Conservation (phyloP, 495 filamentous ascomycete genomes). For the Penicillium canariense region DNA sequence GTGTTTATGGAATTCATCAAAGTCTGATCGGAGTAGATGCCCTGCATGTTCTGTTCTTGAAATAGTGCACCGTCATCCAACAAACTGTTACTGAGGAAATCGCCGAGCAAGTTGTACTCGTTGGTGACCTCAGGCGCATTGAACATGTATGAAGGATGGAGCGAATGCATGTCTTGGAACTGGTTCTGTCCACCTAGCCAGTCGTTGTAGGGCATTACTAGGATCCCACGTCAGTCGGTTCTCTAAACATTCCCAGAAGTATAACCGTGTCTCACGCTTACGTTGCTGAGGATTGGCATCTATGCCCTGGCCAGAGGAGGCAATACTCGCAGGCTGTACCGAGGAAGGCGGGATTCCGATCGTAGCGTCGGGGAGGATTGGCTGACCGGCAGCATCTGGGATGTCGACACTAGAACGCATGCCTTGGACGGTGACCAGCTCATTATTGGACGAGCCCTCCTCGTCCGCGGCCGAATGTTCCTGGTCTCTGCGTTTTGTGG, state of each 20-base stretch:
- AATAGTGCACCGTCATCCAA: conserved; percentile 73
- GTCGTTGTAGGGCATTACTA: conserved; percentile 65
- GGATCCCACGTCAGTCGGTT: conserved; percentile 27
- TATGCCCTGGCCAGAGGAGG: conserved; percentile 45
- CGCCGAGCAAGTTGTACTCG: conserved; percentile 93
- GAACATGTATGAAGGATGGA: conserved; percentile 94
- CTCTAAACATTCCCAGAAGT: conserved; percentile 7
- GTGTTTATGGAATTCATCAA: conserved; percentile 51
- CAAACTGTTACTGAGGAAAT: conserved; percentile 87
- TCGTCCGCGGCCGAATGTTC: conserved; percentile 61
- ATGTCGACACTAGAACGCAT: conserved; percentile 42
- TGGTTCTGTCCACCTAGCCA: conserved; percentile 75
- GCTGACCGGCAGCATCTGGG: conserved; percentile 43
- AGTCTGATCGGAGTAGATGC: conserved; percentile 54
- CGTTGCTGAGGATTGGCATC: conserved; percentile 65
- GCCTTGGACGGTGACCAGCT: conserved; percentile 36
- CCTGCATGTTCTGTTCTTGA: conserved; percentile 58
- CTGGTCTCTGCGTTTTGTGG: conserved; percentile 68
- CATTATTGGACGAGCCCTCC: conserved; percentile 51
- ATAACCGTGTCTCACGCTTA: conserved; percentile 50
- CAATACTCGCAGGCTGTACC: conserved; percentile 36
- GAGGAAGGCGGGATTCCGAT: conserved; percentile 33
- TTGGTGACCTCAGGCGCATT: conserved; percentile 89
- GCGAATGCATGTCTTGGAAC: conserved; percentile 90
- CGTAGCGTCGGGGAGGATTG: conserved; percentile 36